Conservation (phyloP, 306 rosid species). For the Herpetospermum pedunculosum region DNA sequence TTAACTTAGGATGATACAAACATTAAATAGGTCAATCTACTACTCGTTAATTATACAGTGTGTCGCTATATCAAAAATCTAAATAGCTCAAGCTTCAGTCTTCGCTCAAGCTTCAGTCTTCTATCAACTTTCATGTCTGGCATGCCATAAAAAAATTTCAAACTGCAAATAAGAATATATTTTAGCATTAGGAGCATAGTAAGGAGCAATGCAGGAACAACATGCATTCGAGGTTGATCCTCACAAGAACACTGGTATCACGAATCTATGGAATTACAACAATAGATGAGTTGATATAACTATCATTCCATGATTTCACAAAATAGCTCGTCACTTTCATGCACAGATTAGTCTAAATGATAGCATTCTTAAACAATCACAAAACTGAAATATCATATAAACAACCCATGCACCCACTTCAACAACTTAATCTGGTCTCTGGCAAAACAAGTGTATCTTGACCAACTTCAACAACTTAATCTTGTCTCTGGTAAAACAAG, state of each 20-base stretch:
- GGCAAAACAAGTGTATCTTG: no score
- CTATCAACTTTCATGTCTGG: constrained; percentile 80
- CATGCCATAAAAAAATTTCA: no score
- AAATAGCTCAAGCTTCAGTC: no score
- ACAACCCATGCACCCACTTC: neutral
- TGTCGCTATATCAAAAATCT: no score
- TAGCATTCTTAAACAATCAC: no score
- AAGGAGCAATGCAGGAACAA: constrained; percentile 99
- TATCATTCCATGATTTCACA: neutral
- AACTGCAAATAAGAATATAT: constrained; percentile 25
- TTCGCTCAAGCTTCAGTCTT: constrained; percentile 80
- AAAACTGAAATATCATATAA: neutral
- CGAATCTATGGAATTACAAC: constrained; percentile 50
- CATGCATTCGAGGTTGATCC: constrained; percentile 97
- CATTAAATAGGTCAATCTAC: no score
- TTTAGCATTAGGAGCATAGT: constrained; percentile 96
- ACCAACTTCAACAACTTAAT: no score
- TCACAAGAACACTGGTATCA: constrained; percentile 98
- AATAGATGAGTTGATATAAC: neutral
- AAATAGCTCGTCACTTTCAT: neutral
- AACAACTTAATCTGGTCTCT: neutral
- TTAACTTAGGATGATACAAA: no score
- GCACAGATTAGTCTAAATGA: neutral
- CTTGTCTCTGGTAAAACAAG: no score
- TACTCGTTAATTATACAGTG: no score